Evolutionary conservation across 2,329 filamentous ascomycete species (phyloP), one percentile per base, ranked within the genome.

Genomic region (Colletotrichum camelliae): DNA sequence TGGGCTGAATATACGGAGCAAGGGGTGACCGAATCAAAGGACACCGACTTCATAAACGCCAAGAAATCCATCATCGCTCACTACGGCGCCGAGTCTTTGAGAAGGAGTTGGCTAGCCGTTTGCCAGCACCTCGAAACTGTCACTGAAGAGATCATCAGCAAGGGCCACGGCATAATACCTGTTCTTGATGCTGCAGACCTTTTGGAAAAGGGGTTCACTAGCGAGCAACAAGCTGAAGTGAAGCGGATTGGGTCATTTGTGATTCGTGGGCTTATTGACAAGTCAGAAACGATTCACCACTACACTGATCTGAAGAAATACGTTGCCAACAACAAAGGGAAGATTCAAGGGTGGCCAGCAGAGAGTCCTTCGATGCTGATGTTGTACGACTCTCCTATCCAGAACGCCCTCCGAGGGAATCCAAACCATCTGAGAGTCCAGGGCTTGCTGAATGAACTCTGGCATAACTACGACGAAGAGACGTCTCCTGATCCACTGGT

Each of bases 341-440:
- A 77, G 12, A 81, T 84, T 33, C 70, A 76, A 61, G 82, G 82
- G 8, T 86, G 85, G 83, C 85, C 85, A 6, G 76, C 58, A 4
- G 83, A 83, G 55, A 83, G 79, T 7, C 85, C 85, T 1, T 84
- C 83, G 24, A 86, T 87, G 69, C 79, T 87, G 70, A 81, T 80
- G 48, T 80, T 87, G 6, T 87, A 85, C 79, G 79, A 81, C 75
- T 83, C 85, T 4, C 84, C 84, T 3, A 83, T 84, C 1, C 86
- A 87, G 74, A 81, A 84, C 27, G 79, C 82, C 1, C 77, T 84
- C 15, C 83, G 86, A 62, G 81, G 84, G 2, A 82, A 87, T 75
- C 83, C 83, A 10, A 82, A 83, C 67, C 83, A 85, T 24, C 80
- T 87, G 29, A 76, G 75, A 9, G 77, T 87, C 1, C 83, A 86